These are phyloP conservation scores for Yamadazyma friedrichii DNA, from an alignment of 1,139 yeast species.

Conservation along the genomic window DNA sequence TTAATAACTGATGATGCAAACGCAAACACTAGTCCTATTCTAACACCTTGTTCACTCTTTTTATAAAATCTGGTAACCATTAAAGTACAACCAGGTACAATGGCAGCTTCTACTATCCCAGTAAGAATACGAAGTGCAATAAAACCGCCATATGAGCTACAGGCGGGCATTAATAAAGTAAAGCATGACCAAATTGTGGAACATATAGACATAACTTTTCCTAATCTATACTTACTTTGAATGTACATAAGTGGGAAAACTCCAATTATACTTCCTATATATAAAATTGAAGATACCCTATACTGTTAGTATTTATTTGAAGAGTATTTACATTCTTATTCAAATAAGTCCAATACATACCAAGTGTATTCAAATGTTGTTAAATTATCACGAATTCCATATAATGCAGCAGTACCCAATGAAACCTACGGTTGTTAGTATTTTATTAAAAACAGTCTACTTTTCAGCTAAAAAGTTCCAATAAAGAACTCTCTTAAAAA, in stretches of 20 bases:
- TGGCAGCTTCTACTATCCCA: slow-evolving; percentile 34
- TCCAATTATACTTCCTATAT: slow-evolving; percentile 46
- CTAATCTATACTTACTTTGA: slow-evolving; percentile 25
- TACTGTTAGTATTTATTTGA: too few relatives aligned
- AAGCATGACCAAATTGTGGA: slow-evolving; percentile 27
- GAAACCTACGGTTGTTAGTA: not conserved
- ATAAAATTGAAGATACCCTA: slow-evolving; percentile 30
- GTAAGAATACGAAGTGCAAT: slow-evolving; percentile 35
- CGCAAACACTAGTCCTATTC: slow-evolving; percentile 25
- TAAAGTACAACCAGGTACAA: slow-evolving; percentile 39
- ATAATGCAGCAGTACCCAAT: slow-evolving; percentile 39
- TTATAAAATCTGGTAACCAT: slow-evolving; percentile 28
- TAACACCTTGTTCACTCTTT: slow-evolving; percentile 26
- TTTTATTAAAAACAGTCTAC: too few relatives aligned
- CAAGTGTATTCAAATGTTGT: slow-evolving; percentile 45
- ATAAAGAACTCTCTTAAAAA: too few relatives aligned
- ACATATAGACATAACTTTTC: slow-evolving; percentile 27
- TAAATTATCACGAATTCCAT: slow-evolving; percentile 19
- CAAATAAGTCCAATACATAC: too few relatives aligned
- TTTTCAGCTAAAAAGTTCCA: too few relatives aligned
- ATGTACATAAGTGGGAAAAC: slow-evolving; percentile 37
- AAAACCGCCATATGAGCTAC: slow-evolving; percentile 29
- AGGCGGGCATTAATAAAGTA: slow-evolving; percentile 25
- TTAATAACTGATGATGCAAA: slow-evolving; percentile 31
- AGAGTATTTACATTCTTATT: too few relatives aligned